Conservation (phyloP, 2,329 filamentous ascomycete species). For the Decorospora gaudefroyi region DNA sequence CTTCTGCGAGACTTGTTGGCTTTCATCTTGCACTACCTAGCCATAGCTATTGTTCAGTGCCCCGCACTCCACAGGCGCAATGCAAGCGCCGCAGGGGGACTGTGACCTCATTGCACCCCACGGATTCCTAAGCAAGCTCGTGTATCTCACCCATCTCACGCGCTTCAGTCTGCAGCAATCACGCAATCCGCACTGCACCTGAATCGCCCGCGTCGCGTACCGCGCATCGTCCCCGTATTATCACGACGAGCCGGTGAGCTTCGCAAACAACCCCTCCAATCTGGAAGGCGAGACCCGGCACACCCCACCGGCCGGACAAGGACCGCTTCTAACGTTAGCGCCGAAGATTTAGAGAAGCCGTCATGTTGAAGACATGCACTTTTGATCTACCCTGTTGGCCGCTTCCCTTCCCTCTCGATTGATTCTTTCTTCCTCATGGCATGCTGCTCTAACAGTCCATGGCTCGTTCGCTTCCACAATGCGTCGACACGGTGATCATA, state of each 20-base stretch:
- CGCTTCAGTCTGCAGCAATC: slow-evolving; percentile 18
- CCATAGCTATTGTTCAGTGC: slow-evolving; percentile 3
- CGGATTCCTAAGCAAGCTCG: slow-evolving; percentile 21
- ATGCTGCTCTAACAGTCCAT: slow-evolving; percentile 41
- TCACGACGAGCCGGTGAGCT: slow-evolving; percentile 12
- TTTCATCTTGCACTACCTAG: slow-evolving; percentile 8
- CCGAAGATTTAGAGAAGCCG: slow-evolving; percentile 35
- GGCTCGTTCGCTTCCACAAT: slow-evolving; percentile 44
- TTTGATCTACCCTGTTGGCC: slow-evolving; percentile 27
- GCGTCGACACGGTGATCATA: slow-evolving; percentile 50
- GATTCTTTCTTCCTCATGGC: slow-evolving; percentile 36
- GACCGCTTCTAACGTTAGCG: slow-evolving; percentile 36
- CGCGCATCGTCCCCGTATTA: slow-evolving; percentile 5
- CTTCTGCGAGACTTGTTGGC: slow-evolving; percentile 1
- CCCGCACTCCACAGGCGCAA: slow-evolving; percentile 13
- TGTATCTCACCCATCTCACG: slow-evolving; percentile 19
- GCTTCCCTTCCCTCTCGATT: slow-evolving; percentile 13
- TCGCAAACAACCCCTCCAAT: slow-evolving; percentile 23
- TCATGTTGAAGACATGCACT: slow-evolving; percentile 40
- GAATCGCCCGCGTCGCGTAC: slow-evolving; percentile 5
- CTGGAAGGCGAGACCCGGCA: slow-evolving; percentile 29
- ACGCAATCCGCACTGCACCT: slow-evolving; percentile 11
- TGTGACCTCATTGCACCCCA: slow-evolving; percentile 27
- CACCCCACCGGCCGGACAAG: slow-evolving; percentile 26
- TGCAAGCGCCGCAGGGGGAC: too few species aligned